Evolutionary conservation across 2,329 filamentous ascomycete species (phyloP), one percentile per base, ranked within the genome.

Genomic region (Scopulariopsis brevicaulis): DNA sequence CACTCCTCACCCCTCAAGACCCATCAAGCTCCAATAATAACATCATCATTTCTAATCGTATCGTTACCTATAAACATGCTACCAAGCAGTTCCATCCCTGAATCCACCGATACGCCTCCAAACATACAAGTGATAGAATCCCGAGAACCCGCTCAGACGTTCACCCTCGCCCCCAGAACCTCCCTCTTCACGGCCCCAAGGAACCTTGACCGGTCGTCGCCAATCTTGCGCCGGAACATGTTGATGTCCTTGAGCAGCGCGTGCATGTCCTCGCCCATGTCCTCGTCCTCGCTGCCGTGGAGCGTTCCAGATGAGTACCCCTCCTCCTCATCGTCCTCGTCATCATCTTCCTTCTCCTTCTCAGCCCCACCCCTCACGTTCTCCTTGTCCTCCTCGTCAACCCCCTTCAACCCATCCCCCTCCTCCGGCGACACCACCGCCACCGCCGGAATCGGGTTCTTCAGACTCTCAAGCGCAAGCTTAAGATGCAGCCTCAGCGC

Each of bases 241-340:
- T 81, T 82, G 58, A 96, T 68, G 64, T 97, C 92, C 64, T 85
- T 84, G 62, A 99, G 77, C 66, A 97, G 80, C 40, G 87, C 85
- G 64, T 92, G 84, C 78, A 96, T 93, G 66, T 90, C 84, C n/a
- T 85, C 84, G 67, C 96, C 89, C 74, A 92, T 81, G 61, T 92
- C 80, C 48, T 79, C 76, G 18, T 78, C 77, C 55, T 81, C 61
- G 55, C 60, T 59, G n/a, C 70, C 20, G 70, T 74, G 60, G 70
- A 59, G 58, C 2, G 58, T 74, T 43, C 73, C 74, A 20, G 74
- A 75, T 53, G 76, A 74, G 61, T 80, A 77, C 50, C 79, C 79
- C 28, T 79, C 78, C 50, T 82, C 82, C 54, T 87, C 81, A 56
- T n/a, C n/a, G n/a, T 85, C 85, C 28, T 82, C 80, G 54, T 83